A percentile compares a stretch with the other conserved stretches of the same genome.
Evolutionary conservation across 345 rosid species (phyloP).

Genomic region (Orychophragmus violaceus): DNA sequence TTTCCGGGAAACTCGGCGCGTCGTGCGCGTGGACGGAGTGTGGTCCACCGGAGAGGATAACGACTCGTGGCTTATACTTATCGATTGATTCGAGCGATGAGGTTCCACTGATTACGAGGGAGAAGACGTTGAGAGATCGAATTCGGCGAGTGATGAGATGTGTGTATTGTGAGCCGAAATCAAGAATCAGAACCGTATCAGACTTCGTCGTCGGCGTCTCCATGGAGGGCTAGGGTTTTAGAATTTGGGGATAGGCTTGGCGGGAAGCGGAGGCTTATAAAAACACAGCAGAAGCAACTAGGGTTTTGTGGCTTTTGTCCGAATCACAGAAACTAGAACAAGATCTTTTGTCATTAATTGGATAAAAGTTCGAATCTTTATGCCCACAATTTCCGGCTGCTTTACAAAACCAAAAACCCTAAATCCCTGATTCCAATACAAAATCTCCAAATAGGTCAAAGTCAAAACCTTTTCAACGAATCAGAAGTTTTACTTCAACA

Average conservation of each 20-base stretch:
- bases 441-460: slow-evolving; percentile 4
- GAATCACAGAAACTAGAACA: slow-evolving; percentile 16
- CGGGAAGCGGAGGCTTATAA: slow-evolving; percentile 28
- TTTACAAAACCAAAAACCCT: slow-evolving; percentile 5
- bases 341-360: slow-evolving; percentile 13
- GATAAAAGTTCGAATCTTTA: slow-evolving; percentile 9
- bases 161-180: slow-evolving; percentile 89
- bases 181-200: slow-evolving; percentile 78
- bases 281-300: slow-evolving; percentile 19
- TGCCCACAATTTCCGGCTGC: slow-evolving; percentile 18
- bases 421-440: not conserved
- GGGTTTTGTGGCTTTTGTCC: slow-evolving; percentile 19
- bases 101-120: slow-evolving; percentile 87
- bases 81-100: slow-evolving; percentile 56
- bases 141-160: slow-evolving; percentile 92
- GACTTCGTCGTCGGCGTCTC: slow-evolving; percentile 47
- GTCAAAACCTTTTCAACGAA: slow-evolving; percentile 2
- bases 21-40: slow-evolving; percentile 74
- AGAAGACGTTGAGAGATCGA: slow-evolving; percentile 75
- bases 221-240: slow-evolving; percentile 20
- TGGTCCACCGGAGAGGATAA: slow-evolving; percentile 94
- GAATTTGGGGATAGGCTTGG: slow-evolving; percentile 10
- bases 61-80: slow-evolving; percentile 57
- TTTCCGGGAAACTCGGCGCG: slow-evolving; percentile 70
- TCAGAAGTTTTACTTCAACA: slow-evolving; percentile 6